Conservation (phyloP, 2,329 filamentous ascomycete species). For the Penicillium hordei region DNA sequence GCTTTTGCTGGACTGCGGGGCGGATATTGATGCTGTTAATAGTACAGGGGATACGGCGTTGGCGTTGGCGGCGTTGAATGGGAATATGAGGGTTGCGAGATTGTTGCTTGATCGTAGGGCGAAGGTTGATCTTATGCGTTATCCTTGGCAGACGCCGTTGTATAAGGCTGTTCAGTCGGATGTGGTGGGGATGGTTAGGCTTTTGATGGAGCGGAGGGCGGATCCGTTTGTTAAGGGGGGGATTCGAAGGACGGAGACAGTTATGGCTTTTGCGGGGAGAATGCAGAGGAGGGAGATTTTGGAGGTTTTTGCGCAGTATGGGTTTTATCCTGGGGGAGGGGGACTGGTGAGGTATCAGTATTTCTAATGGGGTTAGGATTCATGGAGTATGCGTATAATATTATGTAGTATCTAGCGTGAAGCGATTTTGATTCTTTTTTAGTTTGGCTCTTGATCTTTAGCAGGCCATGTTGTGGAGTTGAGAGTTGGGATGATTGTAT, state of each 20-base stretch:
- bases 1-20: too few relatives aligned
- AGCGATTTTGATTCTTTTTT: background rate
- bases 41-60: too few relatives aligned
- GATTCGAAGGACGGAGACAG: background rate
- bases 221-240: conserved; percentile 12
- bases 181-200: too few relatives aligned
- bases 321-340: background rate
- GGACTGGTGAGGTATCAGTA: background rate
- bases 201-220: conserved; percentile 11
- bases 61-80: too few relatives aligned
- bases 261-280: background rate
- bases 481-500: too few relatives aligned
- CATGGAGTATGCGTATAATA: too few relatives aligned
- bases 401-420: background rate
- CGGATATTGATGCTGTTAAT: too few relatives aligned
- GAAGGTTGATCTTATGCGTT: too few relatives aligned
- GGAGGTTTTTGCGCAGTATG: background rate
- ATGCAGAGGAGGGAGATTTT: background rate
- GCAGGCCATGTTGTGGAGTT: background rate
- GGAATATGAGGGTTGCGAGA: too few relatives aligned
- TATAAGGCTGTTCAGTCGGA: too few relatives aligned
- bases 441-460: background rate
- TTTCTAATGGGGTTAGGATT: background rate
- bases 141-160: too few relatives aligned
- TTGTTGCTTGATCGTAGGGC: too few relatives aligned